phyloP scores from a whole-genome alignment of 225 moss, liverwort and hornwort genomes.

The Antitrichia curtipendula region DNA sequence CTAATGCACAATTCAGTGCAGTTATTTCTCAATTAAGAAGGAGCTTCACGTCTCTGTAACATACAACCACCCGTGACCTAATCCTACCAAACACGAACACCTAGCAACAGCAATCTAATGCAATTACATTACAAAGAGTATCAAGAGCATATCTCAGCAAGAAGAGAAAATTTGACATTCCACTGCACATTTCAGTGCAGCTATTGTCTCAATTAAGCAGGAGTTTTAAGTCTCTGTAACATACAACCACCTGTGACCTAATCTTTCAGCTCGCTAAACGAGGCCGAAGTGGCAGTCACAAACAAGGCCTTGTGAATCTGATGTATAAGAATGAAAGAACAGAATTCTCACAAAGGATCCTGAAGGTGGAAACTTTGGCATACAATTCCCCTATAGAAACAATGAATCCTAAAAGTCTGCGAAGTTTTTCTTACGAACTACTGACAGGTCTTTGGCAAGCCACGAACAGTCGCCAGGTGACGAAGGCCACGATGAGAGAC shows the following conservation, averaged over 20 bases:
- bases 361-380: not conserved
- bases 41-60: not conserved
- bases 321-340: not conserved
- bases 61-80: not conserved
- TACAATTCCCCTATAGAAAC: not conserved
- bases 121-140: not conserved
- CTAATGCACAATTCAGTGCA: not conserved
- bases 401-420: not conserved
- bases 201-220: not conserved
- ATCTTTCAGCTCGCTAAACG: not conserved
- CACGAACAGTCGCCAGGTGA: constrained; percentile 74
- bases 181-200: not conserved
- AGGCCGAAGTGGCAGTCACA: not conserved
- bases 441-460: constrained; percentile 36
- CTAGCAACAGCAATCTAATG: not conserved
- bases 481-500: constrained; percentile 52
- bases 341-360: not conserved
- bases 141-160: not conserved
- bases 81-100: not conserved
- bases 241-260: constrained; percentile 12
- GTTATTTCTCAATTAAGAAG: not conserved
- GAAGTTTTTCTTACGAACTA: not conserved
- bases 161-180: not conserved
- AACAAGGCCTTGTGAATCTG: not conserved
- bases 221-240: not conserved